These are phyloP conservation scores for Microcyclosporella mali DNA, from an alignment of 2,329 filamentous ascomycete species.

Conservation along the genomic window DNA sequence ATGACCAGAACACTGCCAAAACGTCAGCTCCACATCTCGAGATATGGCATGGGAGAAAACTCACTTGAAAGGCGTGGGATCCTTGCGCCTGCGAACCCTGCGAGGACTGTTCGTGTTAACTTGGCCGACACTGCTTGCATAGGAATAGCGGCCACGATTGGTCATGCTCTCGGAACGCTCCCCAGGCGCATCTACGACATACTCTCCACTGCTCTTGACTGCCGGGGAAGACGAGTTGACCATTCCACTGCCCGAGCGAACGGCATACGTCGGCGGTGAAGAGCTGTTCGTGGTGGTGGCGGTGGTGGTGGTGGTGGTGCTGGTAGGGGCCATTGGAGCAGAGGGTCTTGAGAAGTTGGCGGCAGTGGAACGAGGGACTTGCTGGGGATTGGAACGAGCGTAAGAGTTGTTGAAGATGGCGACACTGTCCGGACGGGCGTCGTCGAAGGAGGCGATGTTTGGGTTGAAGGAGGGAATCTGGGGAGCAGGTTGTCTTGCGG, in stretches of 20 bases:
- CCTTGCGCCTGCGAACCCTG: conserved; percentile 86
- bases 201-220: conserved; percentile 44
- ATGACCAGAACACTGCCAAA: conserved; percentile 73
- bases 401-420: conserved; percentile 47
- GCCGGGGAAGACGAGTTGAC: conserved; percentile 20
- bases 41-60: conserved; percentile 34
- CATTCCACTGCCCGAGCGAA: conserved; percentile 19
- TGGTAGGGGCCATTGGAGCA: conserved; percentile 16
- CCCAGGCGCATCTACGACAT: conserved; percentile 65
- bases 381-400: conserved; percentile 32
- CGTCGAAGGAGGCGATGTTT: conserved; percentile 56
- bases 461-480: conserved; percentile 48
- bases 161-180: conserved; percentile 85
- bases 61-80: conserved; percentile 97
- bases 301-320: conserved; percentile 11
- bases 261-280: conserved; percentile 24
- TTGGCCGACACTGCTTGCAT: conserved; percentile 83
- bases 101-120: conserved; percentile 89
- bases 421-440: conserved; percentile 56
- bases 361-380: conserved; percentile 39
- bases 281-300: conserved; percentile 17
- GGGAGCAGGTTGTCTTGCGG: conserved; percentile 55
- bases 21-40: background rate
- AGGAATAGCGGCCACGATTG: conserved; percentile 91
- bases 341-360: conserved; percentile 32